Base-by-base conservation (phyloP, 176 grass and related monocot genomes). In the Raddia guianensis region DNA sequence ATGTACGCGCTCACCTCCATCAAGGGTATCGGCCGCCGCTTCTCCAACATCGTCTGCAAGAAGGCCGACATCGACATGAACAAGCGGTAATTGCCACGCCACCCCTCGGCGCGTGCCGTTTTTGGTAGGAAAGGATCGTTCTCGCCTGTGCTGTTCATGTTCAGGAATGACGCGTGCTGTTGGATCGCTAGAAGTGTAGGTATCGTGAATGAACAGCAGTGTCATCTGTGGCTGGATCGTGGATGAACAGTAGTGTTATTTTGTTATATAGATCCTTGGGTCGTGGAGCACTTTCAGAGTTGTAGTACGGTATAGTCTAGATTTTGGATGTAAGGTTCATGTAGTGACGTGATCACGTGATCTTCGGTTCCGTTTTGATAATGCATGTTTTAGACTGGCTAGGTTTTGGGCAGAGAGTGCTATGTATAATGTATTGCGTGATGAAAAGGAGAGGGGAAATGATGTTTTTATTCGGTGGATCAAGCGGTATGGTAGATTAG, bases 41-140 rank as follows among this genome's bases (percentile, higher is more conserved):
- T 94, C 82, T 93, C 94, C 68, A 97, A 97, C 85, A 94, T 94
- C 83, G 87, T 64, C 67, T 97, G 94, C 87, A 94, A 97, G 94
- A 97, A 97, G 91, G 94, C 94, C 5, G 94, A 97, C 48, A 84
- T 97, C 72, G 94, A 97, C 94, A 94, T 94, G 94, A 90, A 92
- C 85, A 97, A 94, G 82, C 52, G 15, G 52, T 55, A 55, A 20
- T 8, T 3, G 19, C 8, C 7, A 3, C 3, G 1, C 19, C 55
- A 9, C n/a, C 3, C 55, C n/a, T 20, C 7, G n/a, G n/a, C n/a
- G 6, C 55, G 9, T 58, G 55, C 20, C n/a, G 10, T 58, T 2
- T 18, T 3, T 55, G 53, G 3, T 40, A 40, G 53, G 37, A n/a
- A 54, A 15, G 15, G 6, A 0, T 54, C 52, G 15, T 54, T 2